These are phyloP conservation scores for Oryza glumipatula DNA, from an alignment of 176 grass and related monocot genomes.

Conservation along the genomic window DNA sequence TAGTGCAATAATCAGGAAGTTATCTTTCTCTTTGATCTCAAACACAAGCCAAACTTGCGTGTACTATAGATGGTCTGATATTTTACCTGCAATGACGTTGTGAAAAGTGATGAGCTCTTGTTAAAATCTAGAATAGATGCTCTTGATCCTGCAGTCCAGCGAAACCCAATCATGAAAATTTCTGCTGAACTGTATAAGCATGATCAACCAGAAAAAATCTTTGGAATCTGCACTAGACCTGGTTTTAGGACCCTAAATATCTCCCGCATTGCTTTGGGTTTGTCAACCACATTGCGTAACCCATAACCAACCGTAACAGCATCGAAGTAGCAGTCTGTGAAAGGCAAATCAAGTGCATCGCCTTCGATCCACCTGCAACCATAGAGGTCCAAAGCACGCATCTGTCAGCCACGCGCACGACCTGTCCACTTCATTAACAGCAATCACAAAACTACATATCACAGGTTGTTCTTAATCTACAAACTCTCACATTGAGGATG, in stretches of 20 bases:
- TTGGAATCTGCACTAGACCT: conserved; percentile 43
- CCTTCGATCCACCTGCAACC: conserved; percentile 86
- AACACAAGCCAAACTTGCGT: conserved; percentile 7
- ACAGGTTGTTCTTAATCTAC: conserved; percentile 5
- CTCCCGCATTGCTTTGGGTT: conserved; percentile 66
- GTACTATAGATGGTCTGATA: neutral
- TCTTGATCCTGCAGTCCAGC: conserved; percentile 67
- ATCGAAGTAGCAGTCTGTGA: conserved; percentile 71
- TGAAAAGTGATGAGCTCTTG: conserved; percentile 81
- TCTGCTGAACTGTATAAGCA: neutral
- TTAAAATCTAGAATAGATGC: conserved; percentile 93
- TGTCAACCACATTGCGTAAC: conserved; percentile 80
- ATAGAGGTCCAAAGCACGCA: neutral
- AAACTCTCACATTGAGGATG: conserved; percentile 50
- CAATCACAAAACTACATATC: neutral
- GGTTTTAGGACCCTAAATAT: conserved; percentile 79
- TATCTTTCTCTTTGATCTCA: neutral
- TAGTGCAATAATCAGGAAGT: neutral
- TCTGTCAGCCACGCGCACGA: neutral
- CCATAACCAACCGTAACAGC: conserved; percentile 82
- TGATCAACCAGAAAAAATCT: neutral
- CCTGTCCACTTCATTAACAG: neutral
- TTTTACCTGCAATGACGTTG: conserved; percentile 70
- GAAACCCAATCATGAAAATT: conserved; percentile 20
- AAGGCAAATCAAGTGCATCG: conserved; percentile 82